phyloP scores from a whole-genome alignment of 1,284 basidiomycete genomes.

The Pholiota adiposa region DNA sequence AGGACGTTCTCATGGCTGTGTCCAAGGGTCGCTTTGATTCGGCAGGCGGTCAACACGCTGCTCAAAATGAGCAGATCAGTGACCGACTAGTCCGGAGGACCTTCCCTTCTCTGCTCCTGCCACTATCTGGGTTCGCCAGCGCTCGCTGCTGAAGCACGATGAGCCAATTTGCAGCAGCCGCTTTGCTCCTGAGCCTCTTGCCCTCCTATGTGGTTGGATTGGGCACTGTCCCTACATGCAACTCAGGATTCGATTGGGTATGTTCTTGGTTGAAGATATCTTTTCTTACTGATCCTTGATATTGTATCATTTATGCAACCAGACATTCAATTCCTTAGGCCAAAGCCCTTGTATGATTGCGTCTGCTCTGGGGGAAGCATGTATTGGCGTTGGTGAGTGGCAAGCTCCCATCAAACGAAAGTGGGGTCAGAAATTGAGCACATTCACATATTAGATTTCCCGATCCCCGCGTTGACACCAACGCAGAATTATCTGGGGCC shows the following conservation, averaged over 20 bases:
- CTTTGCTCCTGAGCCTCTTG: background rate
- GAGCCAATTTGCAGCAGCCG: background rate
- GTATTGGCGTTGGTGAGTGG: constrained; percentile 9
- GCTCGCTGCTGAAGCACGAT: constrained; percentile 2
- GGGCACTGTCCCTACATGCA: background rate
- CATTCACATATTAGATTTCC: background rate
- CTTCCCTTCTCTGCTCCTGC: constrained; percentile 4
- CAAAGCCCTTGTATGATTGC: constrained; percentile 21
- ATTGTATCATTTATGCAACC: background rate
- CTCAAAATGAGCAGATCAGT: background rate
- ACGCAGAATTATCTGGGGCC: constrained; percentile 13
- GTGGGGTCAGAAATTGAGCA: background rate
- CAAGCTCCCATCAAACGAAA: background rate
- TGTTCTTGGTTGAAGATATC: background rate
- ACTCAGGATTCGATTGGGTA: constrained; percentile 11
- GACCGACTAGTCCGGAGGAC: constrained; percentile 1
- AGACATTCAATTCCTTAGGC: constrained; percentile 13
- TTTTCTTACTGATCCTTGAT: background rate
- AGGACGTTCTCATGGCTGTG: background rate
- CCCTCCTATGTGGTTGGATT: background rate
- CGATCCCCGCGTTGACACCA: background rate
- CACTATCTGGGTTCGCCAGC: background rate
- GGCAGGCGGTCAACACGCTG: background rate
- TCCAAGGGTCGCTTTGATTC: background rate
- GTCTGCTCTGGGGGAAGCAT: constrained; percentile 12